Evolutionary conservation across 495 filamentous ascomycete species (phyloP).

Genomic region (Corynascus novoguineensis): DNA sequence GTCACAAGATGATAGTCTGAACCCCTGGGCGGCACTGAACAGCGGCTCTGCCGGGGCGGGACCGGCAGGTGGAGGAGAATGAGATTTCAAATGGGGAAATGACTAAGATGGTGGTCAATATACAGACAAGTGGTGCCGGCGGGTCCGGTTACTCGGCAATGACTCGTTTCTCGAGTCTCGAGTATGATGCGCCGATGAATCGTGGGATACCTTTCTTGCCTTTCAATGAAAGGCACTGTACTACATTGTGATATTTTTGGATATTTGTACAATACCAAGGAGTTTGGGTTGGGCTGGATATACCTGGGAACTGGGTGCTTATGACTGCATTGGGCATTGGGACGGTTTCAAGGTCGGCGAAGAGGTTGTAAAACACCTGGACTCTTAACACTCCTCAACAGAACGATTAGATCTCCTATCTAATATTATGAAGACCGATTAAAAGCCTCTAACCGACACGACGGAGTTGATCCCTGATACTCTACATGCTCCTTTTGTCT

Average conservation of each 20-base stretch:
- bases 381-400: slow-evolving; percentile 9
- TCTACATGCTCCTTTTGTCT: slow-evolving; percentile 1
- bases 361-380: neutral
- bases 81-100: neutral
- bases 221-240: neutral
- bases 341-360: neutral
- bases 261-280: neutral
- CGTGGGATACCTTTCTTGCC: too few species aligned
- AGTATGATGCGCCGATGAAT: neutral
- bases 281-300: neutral
- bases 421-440: neutral
- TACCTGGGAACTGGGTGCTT: neutral
- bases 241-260: neutral
- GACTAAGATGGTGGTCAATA: neutral
- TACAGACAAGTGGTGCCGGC: neutral
- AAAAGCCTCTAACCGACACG: neutral
- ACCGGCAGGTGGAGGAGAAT: neutral
- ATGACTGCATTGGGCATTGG: neutral
- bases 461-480: neutral
- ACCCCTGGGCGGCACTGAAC: neutral
- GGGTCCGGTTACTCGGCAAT: neutral
- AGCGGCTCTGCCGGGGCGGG: neutral
- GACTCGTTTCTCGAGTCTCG: neutral
- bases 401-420: slow-evolving; percentile 6
- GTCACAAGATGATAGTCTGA: neutral